A percentile compares a stretch with the other conserved stretches of the same genome.
phyloP scores from a whole-genome alignment of 2,329 filamentous ascomycete genomes.

The Verticillium zaregamsianum region DNA sequence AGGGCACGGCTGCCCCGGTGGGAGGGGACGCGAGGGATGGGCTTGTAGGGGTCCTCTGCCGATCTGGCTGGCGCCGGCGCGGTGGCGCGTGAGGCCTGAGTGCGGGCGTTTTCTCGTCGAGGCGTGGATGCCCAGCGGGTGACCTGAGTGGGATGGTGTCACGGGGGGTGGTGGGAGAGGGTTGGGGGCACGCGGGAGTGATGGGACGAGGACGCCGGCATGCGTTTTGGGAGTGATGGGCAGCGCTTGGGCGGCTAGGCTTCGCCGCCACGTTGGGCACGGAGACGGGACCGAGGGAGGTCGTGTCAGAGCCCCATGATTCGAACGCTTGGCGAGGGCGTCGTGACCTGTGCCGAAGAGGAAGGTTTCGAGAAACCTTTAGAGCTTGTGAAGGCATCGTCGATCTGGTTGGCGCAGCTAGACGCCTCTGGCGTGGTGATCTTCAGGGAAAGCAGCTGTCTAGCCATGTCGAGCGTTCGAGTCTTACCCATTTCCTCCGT shows the following conservation, averaged over 20 bases:
- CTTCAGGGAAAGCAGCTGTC: background rate
- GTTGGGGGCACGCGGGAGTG: too few species aligned
- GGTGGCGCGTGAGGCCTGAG: too few species aligned
- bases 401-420: background rate
- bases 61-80: too few species aligned
- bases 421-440: background rate
- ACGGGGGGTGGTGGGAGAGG: too few species aligned
- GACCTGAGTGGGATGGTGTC: too few species aligned
- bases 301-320: background rate
- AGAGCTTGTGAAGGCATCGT: background rate
- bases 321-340: background rate
- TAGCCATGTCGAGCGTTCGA: background rate
- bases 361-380: background rate
- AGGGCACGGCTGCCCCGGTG: too few species aligned
- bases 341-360: background rate
- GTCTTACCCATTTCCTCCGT: too few species aligned
- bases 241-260: background rate
- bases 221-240: background rate
- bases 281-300: background rate
- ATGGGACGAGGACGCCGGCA: background rate
- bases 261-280: background rate
- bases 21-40: too few species aligned
- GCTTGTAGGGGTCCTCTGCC: too few species aligned
- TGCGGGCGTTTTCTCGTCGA: too few species aligned
- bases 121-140: too few species aligned